Conservation (phyloP, 2,329 filamentous ascomycete genomes). For the Calonectria pteridis region DNA sequence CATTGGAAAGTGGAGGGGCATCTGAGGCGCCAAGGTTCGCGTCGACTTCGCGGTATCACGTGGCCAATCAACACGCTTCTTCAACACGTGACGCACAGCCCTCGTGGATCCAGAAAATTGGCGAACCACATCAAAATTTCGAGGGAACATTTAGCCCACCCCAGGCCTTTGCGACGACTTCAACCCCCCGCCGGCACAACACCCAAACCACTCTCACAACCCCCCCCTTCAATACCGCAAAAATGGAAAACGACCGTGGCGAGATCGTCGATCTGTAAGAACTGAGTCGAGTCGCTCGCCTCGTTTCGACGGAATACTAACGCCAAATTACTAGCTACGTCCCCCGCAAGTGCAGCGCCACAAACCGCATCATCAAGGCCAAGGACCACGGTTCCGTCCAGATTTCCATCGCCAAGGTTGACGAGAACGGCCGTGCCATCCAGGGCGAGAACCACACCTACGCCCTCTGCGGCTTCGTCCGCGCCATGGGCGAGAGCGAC, state of each 20-base stretch:
- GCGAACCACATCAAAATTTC: conserved; percentile 51
- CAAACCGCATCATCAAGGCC: conserved; percentile 99
- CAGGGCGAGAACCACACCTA: conserved; percentile 98
- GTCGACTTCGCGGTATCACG: conserved; percentile 51
- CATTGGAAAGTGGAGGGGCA: not conserved
- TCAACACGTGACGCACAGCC: conserved; percentile 51
- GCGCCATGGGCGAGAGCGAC: conserved; percentile 97
- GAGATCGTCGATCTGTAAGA: conserved; percentile 99
- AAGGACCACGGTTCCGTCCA: conserved; percentile 99
- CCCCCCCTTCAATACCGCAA: conserved; percentile 58
- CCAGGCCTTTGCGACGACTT: conserved; percentile 47
- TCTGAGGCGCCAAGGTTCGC: conserved; percentile 34
- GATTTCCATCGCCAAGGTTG: conserved; percentile 96
- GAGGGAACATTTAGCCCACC: conserved; percentile 47
- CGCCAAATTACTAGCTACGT: conserved; percentile 77
- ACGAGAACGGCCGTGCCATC: conserved; percentile 95
- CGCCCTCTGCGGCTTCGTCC: conserved; percentile 96
- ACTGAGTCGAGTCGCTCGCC: conserved; percentile 33
- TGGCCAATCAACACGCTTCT: too few relatives aligned
- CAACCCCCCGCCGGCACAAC: conserved; percentile 46
- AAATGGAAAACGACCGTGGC: conserved; percentile 99
- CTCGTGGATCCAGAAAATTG: conserved; percentile 54
- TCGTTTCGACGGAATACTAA: conserved; percentile 43
- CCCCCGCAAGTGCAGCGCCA: conserved; percentile 98
- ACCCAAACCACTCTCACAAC: conserved; percentile 47